Base-by-base conservation (phyloP, 2,329 filamentous ascomycete genomes). In the Tolypocladium sp. region DNA sequence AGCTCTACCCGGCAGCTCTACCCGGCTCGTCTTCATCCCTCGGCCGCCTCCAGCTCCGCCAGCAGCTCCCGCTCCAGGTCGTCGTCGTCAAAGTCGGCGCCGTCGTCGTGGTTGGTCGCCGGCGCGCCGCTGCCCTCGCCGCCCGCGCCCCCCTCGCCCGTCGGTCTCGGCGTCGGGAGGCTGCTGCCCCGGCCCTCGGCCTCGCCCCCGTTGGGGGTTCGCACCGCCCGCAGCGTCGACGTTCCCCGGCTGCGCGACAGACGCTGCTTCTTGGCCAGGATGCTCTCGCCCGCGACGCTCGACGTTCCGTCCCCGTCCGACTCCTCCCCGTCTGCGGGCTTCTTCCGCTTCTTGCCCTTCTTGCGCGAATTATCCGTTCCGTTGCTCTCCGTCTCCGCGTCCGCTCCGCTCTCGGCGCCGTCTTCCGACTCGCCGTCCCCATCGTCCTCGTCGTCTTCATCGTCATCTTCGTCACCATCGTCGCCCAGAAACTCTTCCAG, bases 401-500 rank as follows among this genome's bases (percentile, higher is more conserved):
- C 66, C 8, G 55, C 60, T n/a, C 63, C 63, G 22, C 62, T 63
- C 40, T 62, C 63, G 33, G 52, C 53, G 20, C 57, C 58, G 5
- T 63, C 60, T 7, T 62, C 60, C 30, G 63, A 59, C 25, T 60
- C 56, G 4, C 62, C 64, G 2, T 60, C 65, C 13, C 62, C 63
- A 12, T 64, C 59, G 7, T 67, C 65, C 9, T 65, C 65, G 0
- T 67, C 64, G 25, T 69, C 69, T 1, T 71, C 70, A 0, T 74
- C 77, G 1, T 76, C 77, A 15, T 78, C 79, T 51, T 78, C 79
- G 1, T 81, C 81, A 2, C 75, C 79, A 33, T 79, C 82, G 7
- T 77, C 75, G 12, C 81, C 82, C 64, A 94, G 75, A 64, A 94
- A 92, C 53, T 91, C 90, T 17, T 83, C 84, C 12, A 95, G 76